phyloP scores from a whole-genome alignment of 2,329 filamentous ascomycete species.

The Stagonosporopsis rhizophila region DNA sequence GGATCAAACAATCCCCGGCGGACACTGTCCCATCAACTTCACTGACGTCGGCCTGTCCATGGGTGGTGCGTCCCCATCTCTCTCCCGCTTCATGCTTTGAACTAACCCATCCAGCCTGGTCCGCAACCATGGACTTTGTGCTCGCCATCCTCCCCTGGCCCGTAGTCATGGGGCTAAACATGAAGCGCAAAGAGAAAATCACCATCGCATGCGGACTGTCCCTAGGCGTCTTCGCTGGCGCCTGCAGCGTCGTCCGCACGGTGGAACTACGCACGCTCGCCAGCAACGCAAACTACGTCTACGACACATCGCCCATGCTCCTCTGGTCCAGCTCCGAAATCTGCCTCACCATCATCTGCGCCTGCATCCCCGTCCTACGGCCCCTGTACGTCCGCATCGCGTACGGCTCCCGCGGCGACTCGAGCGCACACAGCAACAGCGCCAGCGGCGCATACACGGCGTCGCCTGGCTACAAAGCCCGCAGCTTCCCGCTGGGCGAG shows the following conservation, averaged over 20 bases:
- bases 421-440: conserved; percentile 16
- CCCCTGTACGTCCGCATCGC: conserved; percentile 51
- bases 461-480: not conserved
- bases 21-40: conserved; percentile 39
- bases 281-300: conserved; percentile 40
- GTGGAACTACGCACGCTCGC: conserved; percentile 38
- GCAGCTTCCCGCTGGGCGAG: conserved; percentile 32
- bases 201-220: conserved; percentile 41
- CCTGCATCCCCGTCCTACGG: conserved; percentile 58
- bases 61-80: conserved; percentile 25
- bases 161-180: conserved; percentile 43
- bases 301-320: conserved; percentile 41
- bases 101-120: conserved; percentile 35
- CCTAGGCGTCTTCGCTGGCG: conserved; percentile 42
- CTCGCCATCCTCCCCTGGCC: conserved; percentile 47
- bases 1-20: conserved; percentile 35
- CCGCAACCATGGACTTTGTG: conserved; percentile 45
- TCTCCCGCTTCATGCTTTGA: not conserved
- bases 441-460: not conserved
- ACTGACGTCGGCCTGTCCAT: conserved; percentile 37
- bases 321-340: conserved; percentile 49
- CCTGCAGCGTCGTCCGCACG: conserved; percentile 43
- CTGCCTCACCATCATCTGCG: conserved; percentile 59
- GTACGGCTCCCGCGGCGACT: conserved; percentile 31
- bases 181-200: conserved; percentile 46